These are phyloP conservation scores for Fusarium sp. DNA, from an alignment of 2,329 filamentous ascomycete species.

Conservation along the genomic window DNA sequence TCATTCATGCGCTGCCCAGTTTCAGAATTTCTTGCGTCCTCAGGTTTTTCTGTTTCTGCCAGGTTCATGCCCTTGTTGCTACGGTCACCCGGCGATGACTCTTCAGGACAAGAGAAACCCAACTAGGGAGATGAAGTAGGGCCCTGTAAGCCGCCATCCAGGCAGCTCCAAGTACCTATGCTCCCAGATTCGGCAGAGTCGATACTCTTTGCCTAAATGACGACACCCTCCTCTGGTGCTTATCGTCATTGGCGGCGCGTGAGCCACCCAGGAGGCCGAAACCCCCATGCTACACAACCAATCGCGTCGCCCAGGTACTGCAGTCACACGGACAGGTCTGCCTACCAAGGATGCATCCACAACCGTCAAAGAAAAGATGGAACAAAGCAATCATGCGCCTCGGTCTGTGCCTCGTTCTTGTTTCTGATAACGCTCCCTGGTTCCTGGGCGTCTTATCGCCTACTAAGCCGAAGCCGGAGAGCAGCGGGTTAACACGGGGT, in stretches of 20 bases:
- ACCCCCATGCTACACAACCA: slow-evolving; percentile 21
- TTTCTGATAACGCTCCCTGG: slow-evolving; percentile 25
- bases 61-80: slow-evolving; percentile 6
- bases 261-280: slow-evolving; percentile 11
- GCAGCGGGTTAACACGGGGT: no score
- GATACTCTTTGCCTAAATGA: slow-evolving; percentile 24
- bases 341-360: slow-evolving; percentile 12
- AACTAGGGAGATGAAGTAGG: slow-evolving; percentile 38
- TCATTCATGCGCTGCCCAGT: slow-evolving; percentile 17
- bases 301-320: slow-evolving; percentile 3
- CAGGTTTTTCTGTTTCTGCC: slow-evolving; percentile 5
- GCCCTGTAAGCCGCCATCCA: slow-evolving; percentile 14
- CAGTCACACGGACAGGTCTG: slow-evolving; percentile 34
- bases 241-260: slow-evolving; percentile 36
- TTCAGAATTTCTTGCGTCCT: slow-evolving; percentile 1
- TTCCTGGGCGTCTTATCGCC: slow-evolving; percentile 29
- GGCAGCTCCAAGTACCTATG: slow-evolving; percentile 27
- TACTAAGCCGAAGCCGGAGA: slow-evolving; percentile 1
- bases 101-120: slow-evolving; percentile 22
- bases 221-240: slow-evolving; percentile 41
- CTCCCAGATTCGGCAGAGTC: not conserved
- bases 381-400: slow-evolving; percentile 39
- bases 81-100: slow-evolving; percentile 38
- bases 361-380: not conserved
- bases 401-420: slow-evolving; percentile 25